phyloP scores from a whole-genome alignment of 2,329 filamentous ascomycete genomes.

The Nemania sp. region DNA sequence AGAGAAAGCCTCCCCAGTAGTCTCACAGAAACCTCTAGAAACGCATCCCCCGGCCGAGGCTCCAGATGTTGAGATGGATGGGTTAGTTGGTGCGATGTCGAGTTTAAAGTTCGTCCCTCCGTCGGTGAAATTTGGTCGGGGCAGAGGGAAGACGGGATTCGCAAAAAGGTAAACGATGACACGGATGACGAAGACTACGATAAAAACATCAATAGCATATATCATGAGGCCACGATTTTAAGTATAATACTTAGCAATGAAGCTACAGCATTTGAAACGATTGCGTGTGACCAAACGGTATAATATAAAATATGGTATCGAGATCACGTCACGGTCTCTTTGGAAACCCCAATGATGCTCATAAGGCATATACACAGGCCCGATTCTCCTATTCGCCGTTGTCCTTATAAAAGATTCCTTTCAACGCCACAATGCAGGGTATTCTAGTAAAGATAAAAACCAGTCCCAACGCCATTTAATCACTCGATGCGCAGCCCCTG shows the following conservation, averaged over 20 bases:
- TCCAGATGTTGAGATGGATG: constrained; percentile 61
- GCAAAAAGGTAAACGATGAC: constrained; percentile 45
- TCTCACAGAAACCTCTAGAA: constrained; percentile 20
- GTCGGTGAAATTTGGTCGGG: constrained; percentile 67
- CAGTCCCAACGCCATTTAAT: constrained; percentile 51
- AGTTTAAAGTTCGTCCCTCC: constrained; percentile 71
- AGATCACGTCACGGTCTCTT: neutral
- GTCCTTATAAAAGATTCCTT: constrained; percentile 14
- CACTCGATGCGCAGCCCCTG: constrained; percentile 83
- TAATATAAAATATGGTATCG: neutral
- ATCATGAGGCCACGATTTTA: constrained; percentile 22
- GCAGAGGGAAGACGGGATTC: constrained; percentile 57
- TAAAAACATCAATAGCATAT: constrained; percentile 5
- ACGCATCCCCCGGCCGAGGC: constrained; percentile 25
- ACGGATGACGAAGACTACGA: constrained; percentile 1
- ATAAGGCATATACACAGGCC: neutral
- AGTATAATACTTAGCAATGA: neutral
- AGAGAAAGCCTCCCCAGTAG: constrained; percentile 4
- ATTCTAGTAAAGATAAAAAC: constrained; percentile 22
- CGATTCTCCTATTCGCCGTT: neutral
- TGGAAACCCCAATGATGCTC: neutral
- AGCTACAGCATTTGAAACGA: neutral
- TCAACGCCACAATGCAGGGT: constrained; percentile 34
- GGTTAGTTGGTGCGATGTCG: constrained; percentile 69
- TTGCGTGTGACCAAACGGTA: neutral